Percentiles rank a stretch among this genome's conserved stretches.
Evolutionary conservation across 495 filamentous ascomycete genomes (phyloP).

Genomic region (Aspergillus egyptiacus): DNA sequence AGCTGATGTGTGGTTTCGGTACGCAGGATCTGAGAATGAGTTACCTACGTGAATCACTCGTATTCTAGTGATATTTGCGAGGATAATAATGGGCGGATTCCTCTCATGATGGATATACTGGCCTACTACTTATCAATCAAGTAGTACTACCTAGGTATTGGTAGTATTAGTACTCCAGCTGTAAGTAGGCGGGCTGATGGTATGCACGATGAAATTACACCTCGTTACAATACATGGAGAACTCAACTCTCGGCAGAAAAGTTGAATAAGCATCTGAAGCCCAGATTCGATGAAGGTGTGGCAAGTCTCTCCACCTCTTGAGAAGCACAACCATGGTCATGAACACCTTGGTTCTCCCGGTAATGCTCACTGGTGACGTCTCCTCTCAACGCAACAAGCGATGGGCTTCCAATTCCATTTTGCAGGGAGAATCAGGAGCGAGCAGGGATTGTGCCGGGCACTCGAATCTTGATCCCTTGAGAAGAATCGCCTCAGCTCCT

Average conservation of each 20-base stretch:
- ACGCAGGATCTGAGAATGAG: too few relatives aligned
- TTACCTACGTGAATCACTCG: too few relatives aligned
- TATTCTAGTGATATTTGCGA: too few relatives aligned
- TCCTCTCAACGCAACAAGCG: background rate
- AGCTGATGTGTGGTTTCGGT: too few relatives aligned
- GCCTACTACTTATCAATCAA: too few relatives aligned
- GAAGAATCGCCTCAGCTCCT: too few relatives aligned
- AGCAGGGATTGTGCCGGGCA: background rate
- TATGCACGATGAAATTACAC: conserved; percentile 8
- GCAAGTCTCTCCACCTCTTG: conserved; percentile 11
- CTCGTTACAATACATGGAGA: conserved; percentile 4
- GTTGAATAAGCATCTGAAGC: background rate
- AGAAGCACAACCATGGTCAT: conserved; percentile 24
- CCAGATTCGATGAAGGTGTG: background rate
- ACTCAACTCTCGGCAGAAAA: conserved; percentile 8
- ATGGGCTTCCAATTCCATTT: background rate
- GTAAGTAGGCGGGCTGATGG: background rate
- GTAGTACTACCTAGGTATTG: too few relatives aligned
- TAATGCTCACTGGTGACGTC: conserved; percentile 20
- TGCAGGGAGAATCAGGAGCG: background rate
- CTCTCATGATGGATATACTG: too few relatives aligned
- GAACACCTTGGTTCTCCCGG: background rate
- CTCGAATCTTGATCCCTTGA: background rate
- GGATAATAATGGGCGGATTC: too few relatives aligned
- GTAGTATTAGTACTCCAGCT: too few relatives aligned